These are phyloP conservation scores for Taphrina sp. DNA, from an alignment of 1,139 yeast species.

Conservation along the genomic window DNA sequence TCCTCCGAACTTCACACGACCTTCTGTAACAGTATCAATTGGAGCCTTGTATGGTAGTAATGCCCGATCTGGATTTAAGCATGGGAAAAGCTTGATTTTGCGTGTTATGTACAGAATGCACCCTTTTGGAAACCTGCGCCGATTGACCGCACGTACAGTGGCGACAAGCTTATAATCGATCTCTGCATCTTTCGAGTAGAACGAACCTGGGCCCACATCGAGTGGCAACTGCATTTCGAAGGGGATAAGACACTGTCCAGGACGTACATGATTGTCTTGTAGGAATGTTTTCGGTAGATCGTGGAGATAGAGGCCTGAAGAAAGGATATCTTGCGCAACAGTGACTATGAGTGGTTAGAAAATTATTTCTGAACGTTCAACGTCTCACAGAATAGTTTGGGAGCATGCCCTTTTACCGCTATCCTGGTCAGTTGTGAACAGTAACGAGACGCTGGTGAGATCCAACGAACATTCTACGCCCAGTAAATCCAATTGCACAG, in stretches of 20 bases:
- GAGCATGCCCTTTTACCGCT: slow-evolving; percentile 18
- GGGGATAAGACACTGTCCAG: slow-evolving; percentile 17
- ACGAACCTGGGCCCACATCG: slow-evolving; percentile 34
- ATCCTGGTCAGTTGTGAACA: neutral
- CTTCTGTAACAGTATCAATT: slow-evolving; percentile 29
- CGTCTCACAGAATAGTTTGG: slow-evolving; percentile 16
- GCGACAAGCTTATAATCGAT: slow-evolving; percentile 21
- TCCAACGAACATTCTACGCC: slow-evolving; percentile 17
- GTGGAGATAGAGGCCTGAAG: slow-evolving; percentile 10
- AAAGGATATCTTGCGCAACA: slow-evolving; percentile 21
- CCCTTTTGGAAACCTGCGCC: slow-evolving; percentile 27
- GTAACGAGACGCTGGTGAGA: neutral
- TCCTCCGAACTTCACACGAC: slow-evolving; percentile 31
- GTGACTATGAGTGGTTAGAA: neutral
- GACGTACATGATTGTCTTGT: slow-evolving; percentile 2
- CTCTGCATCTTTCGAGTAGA: slow-evolving; percentile 29
- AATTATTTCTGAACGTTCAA: too few species aligned
- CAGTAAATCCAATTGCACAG: slow-evolving; percentile 19
- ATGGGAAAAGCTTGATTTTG: slow-evolving; percentile 24
- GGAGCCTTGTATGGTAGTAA: slow-evolving; percentile 32
- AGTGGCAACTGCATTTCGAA: slow-evolving; percentile 34
- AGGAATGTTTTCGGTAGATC: slow-evolving; percentile 16
- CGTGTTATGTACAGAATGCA: slow-evolving; percentile 18
- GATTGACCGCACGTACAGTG: slow-evolving; percentile 29
- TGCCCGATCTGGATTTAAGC: slow-evolving; percentile 31